Evolutionary conservation across 495 filamentous ascomycete genomes (phyloP), one percentile per base, ranked within the genome.

Genomic region (Trichoderma virens): DNA sequence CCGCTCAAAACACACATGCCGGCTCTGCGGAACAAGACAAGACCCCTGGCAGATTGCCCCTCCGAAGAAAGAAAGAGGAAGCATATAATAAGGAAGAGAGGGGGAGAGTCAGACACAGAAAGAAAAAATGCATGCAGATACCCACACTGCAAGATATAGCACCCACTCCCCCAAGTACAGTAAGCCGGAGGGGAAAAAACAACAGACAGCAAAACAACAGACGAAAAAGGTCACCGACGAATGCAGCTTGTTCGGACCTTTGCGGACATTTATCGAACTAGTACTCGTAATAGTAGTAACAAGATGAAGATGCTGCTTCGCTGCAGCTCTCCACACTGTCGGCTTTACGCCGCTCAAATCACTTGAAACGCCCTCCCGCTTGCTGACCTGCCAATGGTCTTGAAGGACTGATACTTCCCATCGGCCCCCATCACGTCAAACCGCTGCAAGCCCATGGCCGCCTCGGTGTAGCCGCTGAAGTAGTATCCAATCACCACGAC

Each of bases 401-500:
- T 79, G 65, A 82, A 85, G 41, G 73, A 84, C 69, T 79, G 70
- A 70, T 71, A 78, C 61, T 74, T 67, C 0, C 80, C 82, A 41
- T 88, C 76, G 20, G 80, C 80, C 3, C 75, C 74, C 60, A 90
- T 76, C 3, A 82, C 88, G 70, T 92, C 88, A 67, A 90, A 91
- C n/a, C 88, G 83, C 68, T 87, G 84, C 59, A 84, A 70, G 1
- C 85, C 88, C 73, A 80, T 81, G 32, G 73, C 74, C 6, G 85
- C 76, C 65, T 89, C 86, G 51, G 83, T 88, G 69, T 84, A 92
- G 47, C 91, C 85, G 32, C 90, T 88, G 60, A 96, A 87, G 75
- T 92, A 97, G 76, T 94, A 99, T 2, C 94, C 94, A 34, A 92
- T 83, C 25, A 96, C 78, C 28, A 99, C 90, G 45, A 98, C 95